Percentiles rank a stretch among this genome's conserved stretches.
Conservation (phyloP, 352 stramenopile species). For the Pythium brassicae region DNA sequence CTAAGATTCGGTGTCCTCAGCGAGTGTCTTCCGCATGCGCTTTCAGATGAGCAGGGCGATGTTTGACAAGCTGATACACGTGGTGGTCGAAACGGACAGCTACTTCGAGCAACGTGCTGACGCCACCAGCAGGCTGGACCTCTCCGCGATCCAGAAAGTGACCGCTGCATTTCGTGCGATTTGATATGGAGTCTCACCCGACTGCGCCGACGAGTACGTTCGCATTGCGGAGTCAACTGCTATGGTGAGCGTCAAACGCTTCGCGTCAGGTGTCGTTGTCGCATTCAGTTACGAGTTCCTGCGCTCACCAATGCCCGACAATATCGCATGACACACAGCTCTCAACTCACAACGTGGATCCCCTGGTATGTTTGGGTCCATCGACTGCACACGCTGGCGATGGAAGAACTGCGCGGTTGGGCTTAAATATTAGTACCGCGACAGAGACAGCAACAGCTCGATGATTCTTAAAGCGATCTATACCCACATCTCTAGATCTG, state of each 20-base stretch:
- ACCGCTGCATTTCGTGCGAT: constrained; percentile 16
- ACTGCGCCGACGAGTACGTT: constrained; percentile 15
- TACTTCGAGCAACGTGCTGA: constrained; percentile 13
- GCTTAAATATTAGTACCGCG: constrained; percentile 13
- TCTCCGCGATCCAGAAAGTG: constrained; percentile 15
- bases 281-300: too few species aligned
- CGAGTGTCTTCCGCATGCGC: constrained; percentile 1
- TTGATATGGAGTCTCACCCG: constrained; percentile 11
- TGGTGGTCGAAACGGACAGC: neutral
- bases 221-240: constrained; percentile 10
- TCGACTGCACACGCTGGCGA: constrained; percentile 23
- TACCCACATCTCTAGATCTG: constrained; percentile 20
- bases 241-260: constrained; percentile 8
- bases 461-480: constrained; percentile 12
- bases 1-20: too few species aligned
- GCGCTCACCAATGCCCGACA: constrained; percentile 7
- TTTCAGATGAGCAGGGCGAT: constrained; percentile 1
- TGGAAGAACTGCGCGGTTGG: constrained; percentile 24
- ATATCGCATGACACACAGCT: constrained; percentile 6
- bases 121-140: constrained; percentile 1
- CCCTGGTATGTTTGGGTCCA: constrained; percentile 20
- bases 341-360: constrained; percentile 15
- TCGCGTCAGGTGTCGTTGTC: constrained; percentile 3
- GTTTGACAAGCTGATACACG: constrained; percentile 3
- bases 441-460: neutral